Conservation (phyloP, 2,329 filamentous ascomycete genomes). For the Chrysoporthe deuterocubensis region DNA sequence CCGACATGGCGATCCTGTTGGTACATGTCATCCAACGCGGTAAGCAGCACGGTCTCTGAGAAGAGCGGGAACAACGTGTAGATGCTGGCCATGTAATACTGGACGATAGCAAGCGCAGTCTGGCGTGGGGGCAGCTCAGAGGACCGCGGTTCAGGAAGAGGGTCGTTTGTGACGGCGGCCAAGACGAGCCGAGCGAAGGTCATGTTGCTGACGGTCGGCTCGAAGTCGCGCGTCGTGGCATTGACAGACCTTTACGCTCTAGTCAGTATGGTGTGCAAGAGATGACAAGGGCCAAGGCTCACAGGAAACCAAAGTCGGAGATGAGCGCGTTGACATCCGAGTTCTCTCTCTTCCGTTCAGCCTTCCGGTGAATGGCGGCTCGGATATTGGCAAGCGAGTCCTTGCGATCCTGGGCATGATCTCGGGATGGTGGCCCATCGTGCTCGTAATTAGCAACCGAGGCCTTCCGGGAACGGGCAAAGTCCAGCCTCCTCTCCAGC, state of each 20-base stretch:
- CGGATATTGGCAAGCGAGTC: constrained; percentile 66
- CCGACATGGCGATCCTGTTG: constrained; percentile 66
- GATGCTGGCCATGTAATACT: constrained; percentile 84
- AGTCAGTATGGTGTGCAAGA: constrained; percentile 13
- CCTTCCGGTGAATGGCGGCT: constrained; percentile 67
- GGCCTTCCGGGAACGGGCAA: constrained; percentile 71
- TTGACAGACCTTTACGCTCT: constrained; percentile 74
- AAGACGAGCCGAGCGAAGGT: constrained; percentile 89
- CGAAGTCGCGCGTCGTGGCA: constrained; percentile 91
- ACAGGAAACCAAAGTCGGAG: constrained; percentile 92
- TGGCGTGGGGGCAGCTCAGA: constrained; percentile 72
- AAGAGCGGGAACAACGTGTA: constrained; percentile 83
- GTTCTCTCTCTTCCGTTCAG: constrained; percentile 70
- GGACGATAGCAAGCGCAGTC: constrained; percentile 69
- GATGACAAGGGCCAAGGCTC: constrained; percentile 39
- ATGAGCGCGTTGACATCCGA: constrained; percentile 90
- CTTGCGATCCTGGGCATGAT: constrained; percentile 56
- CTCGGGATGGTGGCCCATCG: constrained; percentile 46
- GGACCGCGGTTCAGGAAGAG: constrained; percentile 65
- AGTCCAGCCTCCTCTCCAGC: constrained; percentile 77
- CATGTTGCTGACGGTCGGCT: constrained; percentile 84
- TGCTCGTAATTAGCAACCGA: constrained; percentile 69
- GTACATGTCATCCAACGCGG: constrained; percentile 81
- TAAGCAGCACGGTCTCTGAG: constrained; percentile 76
- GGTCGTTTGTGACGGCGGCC: constrained; percentile 77